phyloP scores from a whole-genome alignment of 2,329 filamentous ascomycete species.

The Hymenoscyphus albidus region DNA sequence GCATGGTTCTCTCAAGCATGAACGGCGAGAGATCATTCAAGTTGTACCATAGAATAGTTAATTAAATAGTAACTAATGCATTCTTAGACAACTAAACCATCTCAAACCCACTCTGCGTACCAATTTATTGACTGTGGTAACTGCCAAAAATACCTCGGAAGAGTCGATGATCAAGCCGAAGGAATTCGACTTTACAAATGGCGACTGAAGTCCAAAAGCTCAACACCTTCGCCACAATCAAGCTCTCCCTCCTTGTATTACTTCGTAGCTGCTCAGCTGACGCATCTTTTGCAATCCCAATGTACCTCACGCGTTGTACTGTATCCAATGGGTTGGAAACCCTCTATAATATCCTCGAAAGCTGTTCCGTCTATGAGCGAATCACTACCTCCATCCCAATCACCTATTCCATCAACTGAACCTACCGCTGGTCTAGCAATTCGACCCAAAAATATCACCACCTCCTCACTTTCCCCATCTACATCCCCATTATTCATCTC shows the following conservation, averaged over 20 bases:
- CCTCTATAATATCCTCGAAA: not conserved
- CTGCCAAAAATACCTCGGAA: constrained; percentile 27
- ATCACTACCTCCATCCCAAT: not conserved
- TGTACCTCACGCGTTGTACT: constrained; percentile 21
- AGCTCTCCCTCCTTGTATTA: constrained; percentile 16
- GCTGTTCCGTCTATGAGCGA: not conserved
- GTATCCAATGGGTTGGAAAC: constrained; percentile 13
- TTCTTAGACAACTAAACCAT: constrained; percentile 6
- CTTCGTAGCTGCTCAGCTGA: constrained; percentile 22
- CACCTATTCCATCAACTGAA: not conserved
- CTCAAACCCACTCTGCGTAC: not conserved
- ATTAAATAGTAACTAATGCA: constrained; percentile 12
- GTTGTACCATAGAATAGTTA: not conserved
- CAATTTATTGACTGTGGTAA: constrained; percentile 18
- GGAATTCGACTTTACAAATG: constrained; percentile 33
- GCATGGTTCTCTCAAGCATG: not conserved
- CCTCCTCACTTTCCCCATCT: not conserved
- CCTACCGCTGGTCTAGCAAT: not conserved
- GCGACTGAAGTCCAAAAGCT: constrained; percentile 14
- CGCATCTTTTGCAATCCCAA: constrained; percentile 19
- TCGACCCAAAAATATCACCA: not conserved
- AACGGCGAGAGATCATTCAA: not conserved
- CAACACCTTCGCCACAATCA: not conserved
- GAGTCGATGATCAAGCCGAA: constrained; percentile 24
- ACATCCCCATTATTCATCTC: constrained; percentile 2